Evolutionary conservation across 345 rosid species (phyloP).

Genomic region (Linum trigynum): DNA sequence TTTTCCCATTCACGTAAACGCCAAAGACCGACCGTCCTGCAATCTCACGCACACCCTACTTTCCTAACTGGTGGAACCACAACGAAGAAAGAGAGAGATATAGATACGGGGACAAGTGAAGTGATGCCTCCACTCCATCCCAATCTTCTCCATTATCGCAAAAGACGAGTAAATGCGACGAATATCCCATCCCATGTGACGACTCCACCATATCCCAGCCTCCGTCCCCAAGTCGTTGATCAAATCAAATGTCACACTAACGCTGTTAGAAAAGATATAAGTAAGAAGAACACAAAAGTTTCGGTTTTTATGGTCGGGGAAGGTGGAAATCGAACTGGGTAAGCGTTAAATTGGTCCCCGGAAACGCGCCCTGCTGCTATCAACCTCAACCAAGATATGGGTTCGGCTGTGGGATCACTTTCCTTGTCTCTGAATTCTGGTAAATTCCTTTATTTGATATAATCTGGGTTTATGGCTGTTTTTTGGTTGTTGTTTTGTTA

Average conservation of each 20-base stretch:
- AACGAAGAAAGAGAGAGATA: no score
- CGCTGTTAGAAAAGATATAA: no score
- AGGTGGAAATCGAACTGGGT: background rate
- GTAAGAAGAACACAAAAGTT: background rate
- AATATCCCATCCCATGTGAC: no score
- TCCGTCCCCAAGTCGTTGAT: no score
- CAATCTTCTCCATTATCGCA: no score
- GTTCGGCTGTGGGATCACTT: background rate
- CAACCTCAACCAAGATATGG: constrained; percentile 1
- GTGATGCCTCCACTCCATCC: no score
- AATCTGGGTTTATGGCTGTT: background rate
- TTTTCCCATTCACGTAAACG: background rate
- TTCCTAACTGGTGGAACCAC: no score
- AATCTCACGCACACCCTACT: background rate
- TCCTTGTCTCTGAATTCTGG: background rate
- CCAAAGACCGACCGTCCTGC: background rate
- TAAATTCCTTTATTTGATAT: background rate
- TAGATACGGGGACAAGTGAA: no score
- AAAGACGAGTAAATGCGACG: no score
- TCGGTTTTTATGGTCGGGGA: background rate
- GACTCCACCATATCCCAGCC: no score
- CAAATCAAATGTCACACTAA: no score
- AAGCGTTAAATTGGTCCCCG: background rate
- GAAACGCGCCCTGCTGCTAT: no score
- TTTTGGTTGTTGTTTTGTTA: background rate